Conservation (phyloP, 192 early-diverging fungal species). For the Coemansia sp. region DNA sequence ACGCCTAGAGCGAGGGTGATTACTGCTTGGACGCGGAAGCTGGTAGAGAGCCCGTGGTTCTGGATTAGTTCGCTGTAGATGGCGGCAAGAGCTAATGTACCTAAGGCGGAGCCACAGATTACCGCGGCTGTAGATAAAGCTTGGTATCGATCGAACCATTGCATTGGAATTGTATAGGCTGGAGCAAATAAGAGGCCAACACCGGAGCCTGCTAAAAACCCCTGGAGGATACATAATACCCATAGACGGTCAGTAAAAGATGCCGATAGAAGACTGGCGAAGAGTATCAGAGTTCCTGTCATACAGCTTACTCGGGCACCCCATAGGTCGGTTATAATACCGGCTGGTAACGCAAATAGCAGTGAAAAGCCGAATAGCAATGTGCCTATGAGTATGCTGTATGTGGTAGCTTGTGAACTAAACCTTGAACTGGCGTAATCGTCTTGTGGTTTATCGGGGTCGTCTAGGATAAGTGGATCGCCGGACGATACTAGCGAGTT, state of each 20-base stretch:
- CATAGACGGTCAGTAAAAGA: constrained; percentile 58
- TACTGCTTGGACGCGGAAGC: constrained; percentile 32
- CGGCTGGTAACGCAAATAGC: constrained; percentile 20
- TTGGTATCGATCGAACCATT: constrained; percentile 57
- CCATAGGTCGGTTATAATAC: constrained; percentile 17
- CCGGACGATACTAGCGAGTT: background rate
- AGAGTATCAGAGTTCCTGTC: constrained; percentile 47
- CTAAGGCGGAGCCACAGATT: constrained; percentile 51
- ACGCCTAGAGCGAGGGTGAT: constrained; percentile 24
- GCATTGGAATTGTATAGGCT: constrained; percentile 51
- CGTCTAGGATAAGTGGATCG: background rate
- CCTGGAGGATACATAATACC: constrained; percentile 64
- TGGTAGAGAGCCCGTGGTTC: constrained; percentile 36
- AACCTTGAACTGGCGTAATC: background rate
- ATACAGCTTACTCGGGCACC: constrained; percentile 18
- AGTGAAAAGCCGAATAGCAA: constrained; percentile 30
- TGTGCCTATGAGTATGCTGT: constrained; percentile 32
- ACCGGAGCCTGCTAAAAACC: constrained; percentile 57
- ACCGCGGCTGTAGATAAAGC: constrained; percentile 52
- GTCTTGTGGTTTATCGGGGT: background rate
- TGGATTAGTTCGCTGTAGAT: constrained; percentile 36
- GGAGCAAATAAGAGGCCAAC: constrained; percentile 53
- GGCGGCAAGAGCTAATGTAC: constrained; percentile 47
- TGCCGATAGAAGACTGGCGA: constrained; percentile 43
- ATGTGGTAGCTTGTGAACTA: constrained; percentile 7